These are phyloP conservation scores for Candida sithepensis DNA, from an alignment of 805 yeast species.

Conservation along the genomic window DNA sequence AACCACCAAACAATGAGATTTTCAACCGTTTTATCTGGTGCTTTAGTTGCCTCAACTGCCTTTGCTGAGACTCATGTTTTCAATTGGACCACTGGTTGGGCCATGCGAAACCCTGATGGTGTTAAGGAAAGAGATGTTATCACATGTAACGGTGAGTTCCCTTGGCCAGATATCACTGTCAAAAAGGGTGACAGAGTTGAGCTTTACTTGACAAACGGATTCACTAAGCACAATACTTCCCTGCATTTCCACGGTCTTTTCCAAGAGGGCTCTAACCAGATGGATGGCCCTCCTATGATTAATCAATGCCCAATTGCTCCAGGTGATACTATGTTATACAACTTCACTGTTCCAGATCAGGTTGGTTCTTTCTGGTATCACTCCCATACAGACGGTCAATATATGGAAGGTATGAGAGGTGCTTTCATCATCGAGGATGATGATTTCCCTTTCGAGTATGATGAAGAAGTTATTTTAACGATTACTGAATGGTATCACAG, in stretches of 20 bases:
- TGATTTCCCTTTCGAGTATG: slow-evolving; percentile 68
- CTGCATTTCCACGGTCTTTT: slow-evolving; percentile 94
- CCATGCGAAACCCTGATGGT: slow-evolving; percentile 57
- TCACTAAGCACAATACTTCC: slow-evolving; percentile 64
- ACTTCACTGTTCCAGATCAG: slow-evolving; percentile 82
- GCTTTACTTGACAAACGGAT: slow-evolving; percentile 71
- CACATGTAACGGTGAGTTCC: slow-evolving; percentile 58
- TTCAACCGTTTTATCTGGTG: slow-evolving; percentile 10
- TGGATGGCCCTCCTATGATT: slow-evolving; percentile 91
- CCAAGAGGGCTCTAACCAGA: slow-evolving; percentile 66
- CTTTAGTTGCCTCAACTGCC: slow-evolving; percentile 17
- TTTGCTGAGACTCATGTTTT: slow-evolving; percentile 53
- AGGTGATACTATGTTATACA: slow-evolving; percentile 65
- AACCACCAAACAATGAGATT: slow-evolving; percentile 13
- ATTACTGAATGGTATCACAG: slow-evolving; percentile 89
- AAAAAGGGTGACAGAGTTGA: slow-evolving; percentile 76
- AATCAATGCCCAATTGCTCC: slow-evolving; percentile 93
- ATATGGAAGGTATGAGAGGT: slow-evolving; percentile 91
- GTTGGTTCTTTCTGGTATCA: slow-evolving; percentile 97
- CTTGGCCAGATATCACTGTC: slow-evolving; percentile 82
- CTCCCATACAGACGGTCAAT: slow-evolving; percentile 86
- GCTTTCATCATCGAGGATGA: slow-evolving; percentile 65
- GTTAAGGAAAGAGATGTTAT: slow-evolving; percentile 39
- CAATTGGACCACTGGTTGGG: slow-evolving; percentile 67
- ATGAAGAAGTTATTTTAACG: slow-evolving; percentile 69